Conservation (phyloP, 2,329 filamentous ascomycete species). For the Ploettnerulaceae sp. region DNA sequence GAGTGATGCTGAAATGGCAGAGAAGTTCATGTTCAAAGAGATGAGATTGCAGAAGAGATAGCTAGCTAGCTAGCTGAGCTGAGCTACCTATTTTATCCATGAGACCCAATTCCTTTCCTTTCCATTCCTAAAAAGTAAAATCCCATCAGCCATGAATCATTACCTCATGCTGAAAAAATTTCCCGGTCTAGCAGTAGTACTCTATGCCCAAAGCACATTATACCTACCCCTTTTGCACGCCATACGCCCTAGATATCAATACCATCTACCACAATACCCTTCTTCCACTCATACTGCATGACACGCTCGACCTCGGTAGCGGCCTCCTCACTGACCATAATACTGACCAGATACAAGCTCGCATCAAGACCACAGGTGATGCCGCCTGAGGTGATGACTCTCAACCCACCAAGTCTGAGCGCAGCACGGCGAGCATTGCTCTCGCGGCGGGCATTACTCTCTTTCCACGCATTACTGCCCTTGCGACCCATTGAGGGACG, state of each 20-base stretch:
- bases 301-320: constrained; percentile 69
- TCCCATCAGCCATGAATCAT: neutral
- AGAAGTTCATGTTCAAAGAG: constrained; percentile 3
- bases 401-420: constrained; percentile 48
- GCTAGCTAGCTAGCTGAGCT: neutral
- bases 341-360: constrained; percentile 77
- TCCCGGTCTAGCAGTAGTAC: constrained; percentile 9
- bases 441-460: constrained; percentile 69
- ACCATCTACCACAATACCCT: constrained; percentile 78
- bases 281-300: constrained; percentile 81
- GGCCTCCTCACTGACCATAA: constrained; percentile 71
- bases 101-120: neutral
- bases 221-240: constrained; percentile 1
- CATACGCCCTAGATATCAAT: constrained; percentile 63
- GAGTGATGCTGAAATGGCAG: too few species aligned
- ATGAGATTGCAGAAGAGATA: constrained; percentile 12
- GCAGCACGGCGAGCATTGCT: constrained; percentile 75
- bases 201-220: constrained; percentile 10
- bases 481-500: constrained; percentile 65
- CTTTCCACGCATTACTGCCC: constrained; percentile 77
- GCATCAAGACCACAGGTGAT: constrained; percentile 79
- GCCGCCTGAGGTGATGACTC: constrained; percentile 77
- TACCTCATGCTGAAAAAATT: too few species aligned
- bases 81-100: constrained; percentile 12
- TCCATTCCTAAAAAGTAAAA: constrained; percentile 7